Evolutionary conservation across 139 green algal genomes (phyloP), one percentile per base, ranked within the genome.

Genomic region (Chlorella vulgaris): DNA sequence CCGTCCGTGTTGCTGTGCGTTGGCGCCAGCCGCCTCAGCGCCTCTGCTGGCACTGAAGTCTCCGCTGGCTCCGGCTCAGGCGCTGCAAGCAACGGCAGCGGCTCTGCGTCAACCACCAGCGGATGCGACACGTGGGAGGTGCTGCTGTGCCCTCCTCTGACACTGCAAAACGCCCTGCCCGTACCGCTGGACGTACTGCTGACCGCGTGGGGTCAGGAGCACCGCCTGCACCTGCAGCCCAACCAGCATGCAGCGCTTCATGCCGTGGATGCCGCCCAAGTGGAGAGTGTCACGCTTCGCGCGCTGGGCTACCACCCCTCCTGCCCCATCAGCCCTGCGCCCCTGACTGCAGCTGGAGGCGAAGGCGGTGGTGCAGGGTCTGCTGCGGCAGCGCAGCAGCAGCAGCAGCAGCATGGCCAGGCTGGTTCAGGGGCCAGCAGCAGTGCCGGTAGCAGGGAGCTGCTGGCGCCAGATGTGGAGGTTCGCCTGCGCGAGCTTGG

Each of bases 131-230:
- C 31, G n/a, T 92, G 86, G 84, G 67, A 86, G 62, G 76, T 94
- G 15, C 43, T 83, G 33, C 18, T 95, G 1, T 39, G 80, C 43
- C 69, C 92, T 1, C 88, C 91, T 0, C 65, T 93, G 8, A 74
- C 87, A 33, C 50, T 95, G 29, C 76, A 84, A 36, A 95, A 95
- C 40, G 69, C 79, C 0, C 76, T 94, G 69, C 91, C 91, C 0
- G 84, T 94, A 47, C 80, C 91, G 0, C 39, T 89, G 33, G 40
- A 81, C 4, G 65, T 93, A 0, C 63, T 69, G 1, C 43, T 91
- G 19, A 7, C 69, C 13, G 74, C 40, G 24, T 67, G 43, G 39
- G 35, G 74, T 7, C 40, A 62, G 68, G n/a, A 42, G 1, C 40
- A 78, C 40, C 81, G 63, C 26, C 43, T 86, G 66, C 40, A n/a